Base-by-base conservation (phyloP, 1,284 basidiomycete genomes). In the Puccinia novopanici region DNA sequence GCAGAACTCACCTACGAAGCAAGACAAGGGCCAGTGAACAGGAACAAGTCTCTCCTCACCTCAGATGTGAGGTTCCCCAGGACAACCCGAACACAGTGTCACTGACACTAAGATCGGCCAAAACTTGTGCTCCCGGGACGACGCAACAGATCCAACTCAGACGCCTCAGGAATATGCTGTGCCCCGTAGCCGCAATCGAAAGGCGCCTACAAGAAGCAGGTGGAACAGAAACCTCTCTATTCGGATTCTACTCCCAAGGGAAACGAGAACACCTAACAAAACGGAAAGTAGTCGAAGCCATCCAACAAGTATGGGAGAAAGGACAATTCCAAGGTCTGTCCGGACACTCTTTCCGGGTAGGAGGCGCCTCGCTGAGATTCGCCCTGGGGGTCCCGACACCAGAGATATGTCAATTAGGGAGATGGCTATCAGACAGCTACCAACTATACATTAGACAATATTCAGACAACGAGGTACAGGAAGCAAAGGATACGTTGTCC, bases 1-100 rank as follows among this genome's bases (percentile, higher is more conserved):
- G 48, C n/a, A 34, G 71, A 74, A 37, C 34, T 74, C 13, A 74
- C 71, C 3, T 74, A 74, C 24, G 24, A 27, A 42, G n/a, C n/a
- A 9, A 13, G 1, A 6, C 1, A 9, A 3, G 65, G 65, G 17
- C 71, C 24, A 74, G 3, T 63, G 6, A 19, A 3, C 3, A 42
- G 34, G 65, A 67, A 22, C 1, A 34, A 27, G 27, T 34, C 65
- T 15, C 19, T 67, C 52, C n/a, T 54, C 9, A 54, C 52, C 9
- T 12, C 52, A 17, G 52, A 54, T n/a, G 52, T n/a, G 17, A 6
- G 22, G n/a, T 10, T 54, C 9, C 13, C 19, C 52, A 17, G 17
- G 6, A 6, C 5, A 54, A 54, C 9, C 9, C 10, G 52, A 54
- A 54, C 9, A 19, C n/a, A n/a, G 17, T 22, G 6, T 10, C 10